Evolutionary conservation across 2,329 filamentous ascomycete species (phyloP).

Genomic region (Colletotrichum agaves): DNA sequence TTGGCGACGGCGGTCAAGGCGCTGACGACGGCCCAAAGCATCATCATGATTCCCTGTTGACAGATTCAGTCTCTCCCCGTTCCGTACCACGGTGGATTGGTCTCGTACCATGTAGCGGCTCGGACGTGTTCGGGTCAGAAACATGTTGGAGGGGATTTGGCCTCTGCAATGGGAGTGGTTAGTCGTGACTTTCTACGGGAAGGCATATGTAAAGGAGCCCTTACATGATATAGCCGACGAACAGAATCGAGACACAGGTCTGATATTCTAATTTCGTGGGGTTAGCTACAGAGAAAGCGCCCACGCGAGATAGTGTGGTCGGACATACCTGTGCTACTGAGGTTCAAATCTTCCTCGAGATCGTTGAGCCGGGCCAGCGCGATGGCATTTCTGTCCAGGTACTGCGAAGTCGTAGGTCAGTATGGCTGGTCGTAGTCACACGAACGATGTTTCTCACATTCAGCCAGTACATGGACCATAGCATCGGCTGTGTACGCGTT

Average conservation of each 20-base stretch:
- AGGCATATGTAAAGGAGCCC: not conserved
- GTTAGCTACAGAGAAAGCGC: not conserved
- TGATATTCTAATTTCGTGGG: slow-evolving; percentile 43
- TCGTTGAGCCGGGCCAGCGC: slow-evolving; percentile 40
- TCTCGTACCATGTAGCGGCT: slow-evolving; percentile 37
- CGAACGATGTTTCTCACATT: slow-evolving; percentile 26
- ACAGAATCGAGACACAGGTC: slow-evolving; percentile 49
- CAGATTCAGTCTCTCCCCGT: not conserved
- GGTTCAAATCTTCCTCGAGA: slow-evolving; percentile 40
- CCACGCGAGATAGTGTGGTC: too few relatives aligned
- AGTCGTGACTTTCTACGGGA: not conserved
- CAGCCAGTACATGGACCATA: slow-evolving; percentile 39
- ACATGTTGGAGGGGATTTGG: slow-evolving; percentile 39
- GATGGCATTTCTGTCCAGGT: slow-evolving; percentile 38
- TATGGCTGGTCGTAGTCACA: not conserved
- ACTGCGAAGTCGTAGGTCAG: not conserved
- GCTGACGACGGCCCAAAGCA: slow-evolving; percentile 38
- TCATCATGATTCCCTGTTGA: slow-evolving; percentile 37
- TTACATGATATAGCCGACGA: slow-evolving; percentile 43
- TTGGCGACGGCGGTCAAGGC: slow-evolving; percentile 48
- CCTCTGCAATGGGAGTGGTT: slow-evolving; percentile 7
- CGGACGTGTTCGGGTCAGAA: slow-evolving; percentile 36
- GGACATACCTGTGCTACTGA: slow-evolving; percentile 34
- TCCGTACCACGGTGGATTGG: accelerated
- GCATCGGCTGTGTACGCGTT: slow-evolving; percentile 32